A percentile compares a stretch with the other conserved stretches of the same genome.
phyloP scores from a whole-genome alignment of 176 grass and related monocot species.

The Stipa capillata region DNA sequence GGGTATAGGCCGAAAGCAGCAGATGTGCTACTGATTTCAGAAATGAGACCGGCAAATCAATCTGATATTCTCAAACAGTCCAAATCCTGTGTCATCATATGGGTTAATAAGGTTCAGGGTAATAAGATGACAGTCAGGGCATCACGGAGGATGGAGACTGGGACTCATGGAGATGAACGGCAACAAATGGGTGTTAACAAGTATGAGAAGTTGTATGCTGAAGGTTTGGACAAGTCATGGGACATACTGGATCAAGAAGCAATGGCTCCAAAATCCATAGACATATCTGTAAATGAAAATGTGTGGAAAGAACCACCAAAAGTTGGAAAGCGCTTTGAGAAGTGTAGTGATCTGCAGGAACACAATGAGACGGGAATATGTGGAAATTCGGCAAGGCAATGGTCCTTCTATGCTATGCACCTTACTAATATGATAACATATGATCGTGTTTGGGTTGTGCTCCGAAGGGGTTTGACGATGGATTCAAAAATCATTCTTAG shows the following conservation, averaged over 20 bases:
- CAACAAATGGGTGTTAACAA: slow-evolving; percentile 28
- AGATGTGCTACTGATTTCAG: slow-evolving; percentile 59
- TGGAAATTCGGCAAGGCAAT: slow-evolving; percentile 22
- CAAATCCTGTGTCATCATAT: slow-evolving; percentile 43
- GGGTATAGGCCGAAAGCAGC: slow-evolving; percentile 46
- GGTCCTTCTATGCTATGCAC: slow-evolving; percentile 50
- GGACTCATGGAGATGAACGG: slow-evolving; percentile 34
- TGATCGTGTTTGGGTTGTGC: slow-evolving; percentile 58
- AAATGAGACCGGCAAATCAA: slow-evolving; percentile 44
- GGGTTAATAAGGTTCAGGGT: slow-evolving; percentile 45
- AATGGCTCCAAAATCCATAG: slow-evolving; percentile 19
- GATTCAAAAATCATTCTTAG: slow-evolving; percentile 43
- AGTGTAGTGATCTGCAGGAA: background rate
- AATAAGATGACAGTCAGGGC: slow-evolving; percentile 48
- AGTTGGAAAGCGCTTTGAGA: slow-evolving; percentile 24
- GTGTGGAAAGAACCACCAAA: slow-evolving; percentile 17
- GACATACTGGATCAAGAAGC: slow-evolving; percentile 36
- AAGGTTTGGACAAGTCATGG: slow-evolving; percentile 32
- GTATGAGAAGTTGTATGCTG: slow-evolving; percentile 30
- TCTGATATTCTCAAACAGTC: slow-evolving; percentile 46
- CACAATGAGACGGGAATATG: slow-evolving; percentile 14
- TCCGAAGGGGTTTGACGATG: slow-evolving; percentile 36
- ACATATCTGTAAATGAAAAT: slow-evolving; percentile 28
- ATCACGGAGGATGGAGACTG: slow-evolving; percentile 44
- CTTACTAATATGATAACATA: slow-evolving; percentile 67